Conservation (phyloP, 495 filamentous ascomycete genomes). For the Pseudoneurospora amorphoporcata region DNA sequence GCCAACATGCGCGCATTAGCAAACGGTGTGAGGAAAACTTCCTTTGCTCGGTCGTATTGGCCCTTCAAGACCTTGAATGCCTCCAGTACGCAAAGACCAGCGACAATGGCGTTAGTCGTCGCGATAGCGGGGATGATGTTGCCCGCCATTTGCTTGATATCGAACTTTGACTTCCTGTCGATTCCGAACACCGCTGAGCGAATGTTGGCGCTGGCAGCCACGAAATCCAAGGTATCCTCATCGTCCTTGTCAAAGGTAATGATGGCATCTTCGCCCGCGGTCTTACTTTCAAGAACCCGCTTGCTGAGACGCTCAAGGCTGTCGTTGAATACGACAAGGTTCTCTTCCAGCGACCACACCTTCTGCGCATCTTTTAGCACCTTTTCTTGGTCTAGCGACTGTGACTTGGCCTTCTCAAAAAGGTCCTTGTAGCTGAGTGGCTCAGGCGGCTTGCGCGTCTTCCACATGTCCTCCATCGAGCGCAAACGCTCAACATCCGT, state of each 20-base stretch:
- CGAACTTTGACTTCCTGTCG: conserved; percentile 80
- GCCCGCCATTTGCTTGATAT: conserved; percentile 98
- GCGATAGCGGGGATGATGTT: conserved; percentile 99
- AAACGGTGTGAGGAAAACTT: conserved; percentile 70
- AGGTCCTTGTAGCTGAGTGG: conserved; percentile 53
- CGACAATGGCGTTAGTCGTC: conserved; percentile 95
- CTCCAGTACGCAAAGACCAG: conserved; percentile 85
- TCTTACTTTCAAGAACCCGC: conserved; percentile 53
- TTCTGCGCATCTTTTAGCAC: conserved; percentile 60
- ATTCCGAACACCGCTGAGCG: conserved; percentile 80
- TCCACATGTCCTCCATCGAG: conserved; percentile 98
- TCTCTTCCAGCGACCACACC: conserved; percentile 73
- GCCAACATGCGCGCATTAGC: conserved; percentile 63
- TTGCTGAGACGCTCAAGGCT: conserved; percentile 68
- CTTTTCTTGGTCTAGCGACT: conserved; percentile 37
- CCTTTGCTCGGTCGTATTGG: conserved; percentile 53
- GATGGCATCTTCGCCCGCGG: conserved; percentile 42
- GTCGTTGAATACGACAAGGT: conserved; percentile 77
- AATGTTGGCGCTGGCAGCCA: conserved; percentile 80
- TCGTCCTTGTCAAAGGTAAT: conserved; percentile 97
- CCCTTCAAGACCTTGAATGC: conserved; percentile 81
- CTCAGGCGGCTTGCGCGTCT: conserved; percentile 61
- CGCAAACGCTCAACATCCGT: conserved; percentile 73
- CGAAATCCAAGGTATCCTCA: conserved; percentile 89
- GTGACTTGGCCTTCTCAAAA: conserved; percentile 32